Base-by-base conservation (phyloP, 371 early-diverging fungal genomes). In the Lichtheimia hyalospora region DNA sequence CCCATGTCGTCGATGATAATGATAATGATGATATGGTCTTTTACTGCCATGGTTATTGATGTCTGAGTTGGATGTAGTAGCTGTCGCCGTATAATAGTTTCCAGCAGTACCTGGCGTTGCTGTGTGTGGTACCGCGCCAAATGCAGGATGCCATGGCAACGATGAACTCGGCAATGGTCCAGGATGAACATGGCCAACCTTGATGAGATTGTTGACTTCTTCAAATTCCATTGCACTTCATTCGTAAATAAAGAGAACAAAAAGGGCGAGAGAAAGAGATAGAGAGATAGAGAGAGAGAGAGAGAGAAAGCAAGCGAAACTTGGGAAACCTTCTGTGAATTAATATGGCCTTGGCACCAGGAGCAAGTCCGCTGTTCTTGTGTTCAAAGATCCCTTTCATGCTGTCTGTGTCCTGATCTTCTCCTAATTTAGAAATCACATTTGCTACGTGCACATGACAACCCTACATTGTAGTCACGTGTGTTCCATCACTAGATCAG, bases 131-230 rank as follows among this genome's bases (percentile, higher is more conserved):
- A 6, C 43, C 23, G 16, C 23, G 21, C n/a, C 44, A 8, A 43
- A 23, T 55, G 25, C 46, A 5, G 42, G 55, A 55, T 55, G 55
- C 55, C 55, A 44, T 0, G 41, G 44, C 15, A 55, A 25, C 27
- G 46, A 55, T 13, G 55, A 42, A 2, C 24, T 25, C 3, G 55
- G 43, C 15, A 55, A n/a, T 10, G 55, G 24, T 15, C 43, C 49
- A 21, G 21, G 41, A 21, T 55, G 14, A 15, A 49, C 49, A 57
- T 57, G 49, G 39, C 57, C 57, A 27, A 49, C 28, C 44, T 57
- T 44, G n/a, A 57, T 40, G 18, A 57, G 39, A 57, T 57, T 57
- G 20, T 40, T 46, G 48, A 57, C 57, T 49, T 57, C 57, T 49
- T 49, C 49, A 39, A 49, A 57, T 18, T 57, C 49, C 57, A 57